Base-by-base conservation (phyloP, 768 basidiomycete species). In the Naganishia friedmannii region DNA sequence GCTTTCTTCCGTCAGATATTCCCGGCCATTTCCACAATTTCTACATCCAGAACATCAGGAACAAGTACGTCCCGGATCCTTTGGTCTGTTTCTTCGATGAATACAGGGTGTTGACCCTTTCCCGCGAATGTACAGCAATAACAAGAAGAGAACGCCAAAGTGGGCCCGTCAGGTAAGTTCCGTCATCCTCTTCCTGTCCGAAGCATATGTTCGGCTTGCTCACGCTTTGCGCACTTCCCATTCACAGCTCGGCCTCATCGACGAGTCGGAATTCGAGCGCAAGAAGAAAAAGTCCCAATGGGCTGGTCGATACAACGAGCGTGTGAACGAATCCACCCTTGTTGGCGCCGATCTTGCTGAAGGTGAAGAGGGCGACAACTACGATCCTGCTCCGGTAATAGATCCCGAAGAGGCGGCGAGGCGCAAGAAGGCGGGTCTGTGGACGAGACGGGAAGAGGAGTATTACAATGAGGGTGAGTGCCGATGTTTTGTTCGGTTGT, bases 131-230 rank as follows among this genome's bases (percentile, higher is more conserved):
- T 21, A 12, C 53, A 76, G 74, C 84, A 92, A 94, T 85, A 94
- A 87, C 75, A 86, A 90, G 78, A 84, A 86, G 17, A 88, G 94
- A 53, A 96, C 94, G n/a, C 94, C 94, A 23, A 94, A 96, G 82
- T 97, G 94, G 94, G 89, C 89, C 0, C 85, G 60, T 21, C 60
- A 63, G 60, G 60, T 63, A 90, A 23, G 53, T 53, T 26, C 51
- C 65, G 9, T n/a, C 48, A 39, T 39, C 2, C 48, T 21, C 48
- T 53, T 23, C 60, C 5, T 46, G 1, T 19, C 28, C 37, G 1
- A 7, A 1, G 28, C n/a, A 6, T n/a, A 31, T 2, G 42, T 19
- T 31, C 12, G 46, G 21, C 48, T 48, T 42, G 8, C 31, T 53
- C 29, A 31, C 31, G 9, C 48, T 21, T 8, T 26, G 31, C 34